Evolutionary conservation across 495 filamentous ascomycete genomes (phyloP), one percentile per base, ranked within the genome.

Genomic region (Filosporella fistucella): DNA sequence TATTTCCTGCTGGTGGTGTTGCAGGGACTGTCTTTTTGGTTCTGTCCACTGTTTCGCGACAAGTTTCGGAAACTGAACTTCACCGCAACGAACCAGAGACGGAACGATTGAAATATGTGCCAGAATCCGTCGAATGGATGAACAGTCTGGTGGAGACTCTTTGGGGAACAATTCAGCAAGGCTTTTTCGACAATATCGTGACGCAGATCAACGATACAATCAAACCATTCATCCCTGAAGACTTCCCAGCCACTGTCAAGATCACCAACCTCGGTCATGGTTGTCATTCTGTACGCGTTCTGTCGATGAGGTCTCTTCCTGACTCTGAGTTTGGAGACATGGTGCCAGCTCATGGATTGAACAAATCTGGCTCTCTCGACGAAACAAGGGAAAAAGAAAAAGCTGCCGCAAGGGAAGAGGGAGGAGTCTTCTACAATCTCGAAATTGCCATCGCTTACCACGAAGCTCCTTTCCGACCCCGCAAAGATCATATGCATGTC

Each of bases 111-210:
- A 22, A 12, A 38, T 47, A 39, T 11, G 45, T 47, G 4, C 45
- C 45, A 3, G 45, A 47, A 20, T 47, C 45, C 17, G 45, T 47
- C 1, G 45, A 47, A 39, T 47, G 45, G 45, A 47, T 47, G 45
- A 47, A 47, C 16, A 47, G 45, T 13, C 33, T 47, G 7, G 45
- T 47, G 20, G 45, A 47, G 22, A 47, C 45, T 7, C 35, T 47
- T 8, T 47, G 45, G 45, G 32, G 30, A 16, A 47, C 45, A 2
- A 21, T 47, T 13, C 45, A 47, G 11, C 12, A 47, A 29, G 35
- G 29, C 9, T 47, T 47, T 35, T 47, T 47, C 24, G 45, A 47
- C 16, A 24, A 24, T 14, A 47, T 47, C 23, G 35, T 24, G 18
- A 16, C 30, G 1, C 45, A 47, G 17, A 38, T 47, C 9, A 39